phyloP scores from a whole-genome alignment of 441 rosid genomes.

The Arabidopsis hybrid region DNA sequence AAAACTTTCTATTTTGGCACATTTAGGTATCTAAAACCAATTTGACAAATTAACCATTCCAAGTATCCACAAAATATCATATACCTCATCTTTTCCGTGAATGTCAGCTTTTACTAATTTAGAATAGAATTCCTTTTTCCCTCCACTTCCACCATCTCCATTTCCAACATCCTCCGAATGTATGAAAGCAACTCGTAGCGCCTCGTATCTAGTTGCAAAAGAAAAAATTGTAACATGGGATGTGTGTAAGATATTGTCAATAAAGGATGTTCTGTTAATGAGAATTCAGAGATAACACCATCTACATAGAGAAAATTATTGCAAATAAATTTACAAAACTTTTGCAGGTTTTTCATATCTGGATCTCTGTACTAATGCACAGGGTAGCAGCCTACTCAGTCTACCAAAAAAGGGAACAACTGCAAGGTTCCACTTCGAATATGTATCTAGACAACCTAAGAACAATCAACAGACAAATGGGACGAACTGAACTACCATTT shows the following conservation, averaged over 20 bases:
- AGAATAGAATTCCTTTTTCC: constrained; percentile 76
- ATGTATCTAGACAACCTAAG: constrained; percentile 9
- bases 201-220: constrained; percentile 71
- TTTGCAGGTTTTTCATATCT: constrained; percentile 22
- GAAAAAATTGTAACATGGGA: constrained; percentile 19
- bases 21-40: constrained; percentile 31
- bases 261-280: background rate
- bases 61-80: constrained; percentile 26
- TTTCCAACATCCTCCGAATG: constrained; percentile 78
- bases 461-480: constrained; percentile 17
- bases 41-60: constrained; percentile 17
- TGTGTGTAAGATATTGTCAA: constrained; percentile 12
- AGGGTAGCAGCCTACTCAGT: constrained; percentile 10
- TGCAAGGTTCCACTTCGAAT: constrained; percentile 16
- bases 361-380: constrained; percentile 5
- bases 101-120: constrained; percentile 97
- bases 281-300: background rate
- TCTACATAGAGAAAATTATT: background rate
- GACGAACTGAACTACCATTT: constrained; percentile 27
- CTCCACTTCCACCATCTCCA: constrained; percentile 44
- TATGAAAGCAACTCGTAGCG: constrained; percentile 97
- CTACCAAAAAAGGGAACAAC: constrained; percentile 9
- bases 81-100: constrained; percentile 98
- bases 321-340: constrained; percentile 3
- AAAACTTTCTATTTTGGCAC: constrained; percentile 20